A percentile compares a stretch with the other conserved stretches of the same genome.
Evolutionary conservation across 2,329 filamentous ascomycete species (phyloP).

Genomic region (Shiraia bambusicola): DNA sequence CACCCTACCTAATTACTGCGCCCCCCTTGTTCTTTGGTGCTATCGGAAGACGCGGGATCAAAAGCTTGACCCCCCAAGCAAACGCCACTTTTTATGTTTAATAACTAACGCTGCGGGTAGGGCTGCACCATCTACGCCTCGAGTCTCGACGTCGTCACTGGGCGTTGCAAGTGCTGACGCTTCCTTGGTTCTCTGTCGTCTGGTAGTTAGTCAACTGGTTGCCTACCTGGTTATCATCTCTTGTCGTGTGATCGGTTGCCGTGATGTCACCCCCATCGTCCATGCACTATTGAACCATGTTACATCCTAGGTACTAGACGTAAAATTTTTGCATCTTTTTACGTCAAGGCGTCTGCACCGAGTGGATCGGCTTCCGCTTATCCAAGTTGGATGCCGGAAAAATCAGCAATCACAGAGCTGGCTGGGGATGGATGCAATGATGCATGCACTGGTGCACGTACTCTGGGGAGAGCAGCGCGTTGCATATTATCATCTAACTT

Average conservation of each 20-base stretch:
- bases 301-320: constrained; percentile 19
- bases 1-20: no score
- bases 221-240: constrained; percentile 4
- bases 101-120: neutral
- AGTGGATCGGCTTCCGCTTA: constrained; percentile 29
- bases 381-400: constrained; percentile 8
- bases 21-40: constrained; percentile 14
- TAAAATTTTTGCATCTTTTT: constrained; percentile 35
- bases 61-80: constrained; percentile 25
- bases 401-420: neutral
- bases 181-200: neutral
- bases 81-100: neutral
- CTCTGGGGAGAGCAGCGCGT: constrained; percentile 12
- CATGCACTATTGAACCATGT: neutral
- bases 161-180: neutral
- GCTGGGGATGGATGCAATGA: neutral
- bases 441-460: constrained; percentile 2
- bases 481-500: no score
- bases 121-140: constrained; percentile 3
- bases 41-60: constrained; percentile 17
- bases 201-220: no score
- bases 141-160: constrained; percentile 5
- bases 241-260: neutral
- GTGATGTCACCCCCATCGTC: constrained; percentile 9
- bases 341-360: constrained; percentile 30